Percentiles rank a stretch among this genome's conserved stretches.
phyloP scores from a whole-genome alignment of 345 rosid species.

The Jatropha curcas region DNA sequence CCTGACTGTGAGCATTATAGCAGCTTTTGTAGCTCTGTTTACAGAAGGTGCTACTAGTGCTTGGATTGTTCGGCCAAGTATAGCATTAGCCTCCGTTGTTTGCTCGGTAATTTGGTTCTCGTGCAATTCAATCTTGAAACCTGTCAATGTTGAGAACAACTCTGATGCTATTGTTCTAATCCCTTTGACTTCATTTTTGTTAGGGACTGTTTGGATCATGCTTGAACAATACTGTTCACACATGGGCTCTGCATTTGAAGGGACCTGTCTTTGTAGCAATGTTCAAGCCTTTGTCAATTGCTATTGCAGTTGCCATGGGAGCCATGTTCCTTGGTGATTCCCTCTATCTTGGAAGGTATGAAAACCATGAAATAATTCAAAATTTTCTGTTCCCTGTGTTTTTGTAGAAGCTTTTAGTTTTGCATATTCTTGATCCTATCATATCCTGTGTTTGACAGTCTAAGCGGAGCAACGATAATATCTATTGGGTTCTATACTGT shows the following conservation, averaged over 20 bases:
- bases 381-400: too few species aligned
- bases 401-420: too few species aligned
- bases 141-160: too few species aligned
- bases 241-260: constrained; percentile 26
- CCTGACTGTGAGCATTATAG: constrained; percentile 59
- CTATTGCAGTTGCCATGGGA: constrained; percentile 35
- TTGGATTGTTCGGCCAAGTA: constrained; percentile 59
- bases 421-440: background rate
- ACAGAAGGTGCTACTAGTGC: constrained; percentile 51
- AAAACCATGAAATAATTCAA: too few species aligned
- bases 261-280: constrained; percentile 35
- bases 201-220: constrained; percentile 23
- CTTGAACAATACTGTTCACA: constrained; percentile 19
- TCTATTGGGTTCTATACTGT: constrained; percentile 77
- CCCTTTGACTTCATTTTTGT: background rate
- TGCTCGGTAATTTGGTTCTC: constrained; percentile 94
- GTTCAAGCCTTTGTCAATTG: constrained; percentile 39
- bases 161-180: background rate
- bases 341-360: constrained; percentile 37
- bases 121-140: too few species aligned
- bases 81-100: constrained; percentile 64
- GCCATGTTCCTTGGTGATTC: constrained; percentile 30
- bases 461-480: constrained; percentile 70
- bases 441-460: constrained; percentile 35
- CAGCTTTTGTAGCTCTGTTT: constrained; percentile 52